A percentile compares a stretch with the other conserved stretches of the same genome.
These are phyloP conservation scores for Chrysosphaeria jannelii DNA, from an alignment of 2,329 filamentous ascomycete species.

Conservation along the genomic window DNA sequence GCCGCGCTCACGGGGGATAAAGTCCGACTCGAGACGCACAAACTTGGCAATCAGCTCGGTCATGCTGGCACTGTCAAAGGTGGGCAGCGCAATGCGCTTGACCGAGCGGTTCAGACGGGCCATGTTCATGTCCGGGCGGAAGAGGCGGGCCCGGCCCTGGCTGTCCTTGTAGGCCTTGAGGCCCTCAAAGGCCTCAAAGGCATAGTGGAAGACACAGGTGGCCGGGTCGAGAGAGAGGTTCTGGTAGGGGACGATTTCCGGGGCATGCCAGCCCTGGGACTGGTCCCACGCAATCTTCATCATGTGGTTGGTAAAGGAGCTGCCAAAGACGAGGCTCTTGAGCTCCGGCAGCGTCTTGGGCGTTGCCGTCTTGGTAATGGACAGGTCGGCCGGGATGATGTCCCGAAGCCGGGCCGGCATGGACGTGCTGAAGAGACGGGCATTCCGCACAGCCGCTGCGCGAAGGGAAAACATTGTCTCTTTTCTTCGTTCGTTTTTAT, in stretches of 20 bases:
- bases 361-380: slow-evolving; percentile 39
- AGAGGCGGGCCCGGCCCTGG: slow-evolving; percentile 49
- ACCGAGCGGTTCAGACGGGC: slow-evolving; percentile 72
- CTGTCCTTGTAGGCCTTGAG: slow-evolving; percentile 98
- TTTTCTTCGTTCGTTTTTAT: not conserved
- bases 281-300: slow-evolving; percentile 81
- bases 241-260: slow-evolving; percentile 75
- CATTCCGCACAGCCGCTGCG: slow-evolving; percentile 1
- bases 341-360: slow-evolving; percentile 48
- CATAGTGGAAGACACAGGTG: slow-evolving; percentile 95
- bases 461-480: slow-evolving; percentile 2
- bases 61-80: slow-evolving; percentile 42
- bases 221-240: slow-evolving; percentile 91
- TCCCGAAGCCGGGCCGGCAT: slow-evolving; percentile 26
- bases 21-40: slow-evolving; percentile 53
- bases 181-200: slow-evolving; percentile 91
- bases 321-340: slow-evolving; percentile 68
- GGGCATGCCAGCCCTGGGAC: slow-evolving; percentile 50
- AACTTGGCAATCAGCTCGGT: slow-evolving; percentile 60
- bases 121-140: slow-evolving; percentile 94
- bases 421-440: slow-evolving; percentile 20
- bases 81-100: slow-evolving; percentile 74
- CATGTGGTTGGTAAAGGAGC: slow-evolving; percentile 94
- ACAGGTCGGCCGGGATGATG: slow-evolving; percentile 50
- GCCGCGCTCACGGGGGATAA: slow-evolving; percentile 62